phyloP scores from a whole-genome alignment of 257 asterid genomes.

The Plantago ovata region DNA sequence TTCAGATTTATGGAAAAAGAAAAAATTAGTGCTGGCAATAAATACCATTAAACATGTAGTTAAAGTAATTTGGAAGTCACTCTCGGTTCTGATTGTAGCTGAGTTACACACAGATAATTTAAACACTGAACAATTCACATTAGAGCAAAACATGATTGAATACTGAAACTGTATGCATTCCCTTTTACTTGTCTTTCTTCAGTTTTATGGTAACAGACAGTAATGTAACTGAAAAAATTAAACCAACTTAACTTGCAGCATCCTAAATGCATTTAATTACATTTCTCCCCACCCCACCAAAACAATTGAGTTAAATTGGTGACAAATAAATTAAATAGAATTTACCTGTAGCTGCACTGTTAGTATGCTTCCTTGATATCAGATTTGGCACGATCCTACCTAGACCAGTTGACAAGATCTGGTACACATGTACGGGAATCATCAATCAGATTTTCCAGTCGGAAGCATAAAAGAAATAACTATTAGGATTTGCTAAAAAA shows the following conservation, averaged over 20 bases:
- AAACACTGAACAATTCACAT: too few species aligned
- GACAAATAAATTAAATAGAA: slow-evolving; percentile 2
- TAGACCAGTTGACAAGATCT: slow-evolving; percentile 94
- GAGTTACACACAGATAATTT: too few species aligned
- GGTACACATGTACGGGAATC: slow-evolving; percentile 19
- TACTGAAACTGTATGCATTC: not conserved
- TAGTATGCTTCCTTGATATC: slow-evolving; percentile 96
- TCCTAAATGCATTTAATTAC: too few species aligned
- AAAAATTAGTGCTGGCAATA: not conserved
- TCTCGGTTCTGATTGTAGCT: too few species aligned
- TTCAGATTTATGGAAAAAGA: slow-evolving; percentile 21
- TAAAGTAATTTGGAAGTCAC: not conserved
- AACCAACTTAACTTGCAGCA: too few species aligned
- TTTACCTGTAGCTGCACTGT: slow-evolving; percentile 86
- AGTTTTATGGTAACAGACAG: too few species aligned
- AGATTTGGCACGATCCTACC: slow-evolving; percentile 96
- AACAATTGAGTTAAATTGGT: not conserved
- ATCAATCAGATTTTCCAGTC: slow-evolving; percentile 5
- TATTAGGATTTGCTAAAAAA: not conserved
- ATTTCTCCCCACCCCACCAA: not conserved
- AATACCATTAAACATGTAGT: slow-evolving; percentile 3
- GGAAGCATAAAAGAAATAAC: not conserved
- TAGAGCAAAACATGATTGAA: not conserved
- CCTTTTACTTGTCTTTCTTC: too few species aligned
- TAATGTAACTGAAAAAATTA: too few species aligned